A percentile compares a stretch with the other conserved stretches of the same genome.
phyloP scores from a whole-genome alignment of 805 yeast species.

The Komagataella kurtzmanii region DNA sequence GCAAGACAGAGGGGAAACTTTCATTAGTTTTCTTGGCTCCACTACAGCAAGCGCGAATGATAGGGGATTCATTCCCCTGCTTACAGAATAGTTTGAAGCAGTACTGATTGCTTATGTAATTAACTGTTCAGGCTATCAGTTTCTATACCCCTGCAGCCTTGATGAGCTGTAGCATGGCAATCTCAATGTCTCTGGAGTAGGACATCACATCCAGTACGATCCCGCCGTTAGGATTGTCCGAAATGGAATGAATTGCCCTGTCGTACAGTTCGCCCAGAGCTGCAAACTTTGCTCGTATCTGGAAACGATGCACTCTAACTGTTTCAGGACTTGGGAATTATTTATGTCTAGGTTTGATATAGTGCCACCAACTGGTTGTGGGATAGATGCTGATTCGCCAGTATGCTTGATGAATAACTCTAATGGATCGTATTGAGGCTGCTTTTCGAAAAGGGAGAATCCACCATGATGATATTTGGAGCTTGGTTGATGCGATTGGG shows the following conservation, averaged over 20 bases:
- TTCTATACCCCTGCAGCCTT: background rate
- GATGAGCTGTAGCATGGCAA: background rate
- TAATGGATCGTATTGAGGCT: background rate
- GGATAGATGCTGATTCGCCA: background rate
- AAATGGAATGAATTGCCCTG: background rate
- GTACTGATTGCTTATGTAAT: too few relatives aligned
- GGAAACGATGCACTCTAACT: background rate
- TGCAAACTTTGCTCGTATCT: background rate
- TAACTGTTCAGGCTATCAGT: background rate
- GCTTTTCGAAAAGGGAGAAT: background rate
- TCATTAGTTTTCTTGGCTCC: background rate
- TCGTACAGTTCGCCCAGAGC: background rate
- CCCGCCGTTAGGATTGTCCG: background rate
- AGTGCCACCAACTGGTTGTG: background rate
- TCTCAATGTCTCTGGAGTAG: background rate
- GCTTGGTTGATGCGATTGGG: background rate
- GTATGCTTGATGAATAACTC: background rate
- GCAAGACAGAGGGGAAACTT: background rate
- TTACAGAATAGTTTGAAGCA: too few relatives aligned
- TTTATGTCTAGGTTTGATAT: background rate
- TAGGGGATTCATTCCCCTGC: background rate
- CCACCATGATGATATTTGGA: background rate
- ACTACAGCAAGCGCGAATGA: background rate
- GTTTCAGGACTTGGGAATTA: background rate
- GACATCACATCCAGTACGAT: background rate